A percentile compares a stretch with the other conserved stretches of the same genome.
phyloP scores from a whole-genome alignment of 2,329 filamentous ascomycete genomes.

The Colletotrichum filicis region DNA sequence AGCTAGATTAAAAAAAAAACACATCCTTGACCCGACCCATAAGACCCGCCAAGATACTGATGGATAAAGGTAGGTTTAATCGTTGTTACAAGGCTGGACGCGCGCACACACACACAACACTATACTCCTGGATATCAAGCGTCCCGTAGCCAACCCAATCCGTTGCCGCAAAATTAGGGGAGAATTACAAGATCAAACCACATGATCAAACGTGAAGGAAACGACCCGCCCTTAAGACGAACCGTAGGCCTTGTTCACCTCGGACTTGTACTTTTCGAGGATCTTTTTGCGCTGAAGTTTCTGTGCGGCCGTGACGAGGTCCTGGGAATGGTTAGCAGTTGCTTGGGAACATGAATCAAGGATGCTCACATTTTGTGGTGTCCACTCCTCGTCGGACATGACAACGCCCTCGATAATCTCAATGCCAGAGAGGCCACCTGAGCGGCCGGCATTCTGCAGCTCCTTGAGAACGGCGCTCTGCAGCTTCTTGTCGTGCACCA shows the following conservation, averaged over 20 bases:
- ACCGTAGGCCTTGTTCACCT: constrained; percentile 71
- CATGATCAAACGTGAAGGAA: constrained; percentile 5
- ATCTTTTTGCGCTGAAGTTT: constrained; percentile 79
- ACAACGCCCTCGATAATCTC: constrained; percentile 80
- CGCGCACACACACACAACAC: constrained; percentile 18
- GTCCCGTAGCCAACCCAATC: constrained; percentile 24
- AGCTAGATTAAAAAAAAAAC: not conserved
- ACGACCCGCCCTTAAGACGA: constrained; percentile 35
- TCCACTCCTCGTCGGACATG: constrained; percentile 79
- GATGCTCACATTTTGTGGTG: constrained; percentile 74
- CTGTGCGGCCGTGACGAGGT: constrained; percentile 75
- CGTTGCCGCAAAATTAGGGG: constrained; percentile 9
- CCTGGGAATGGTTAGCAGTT: constrained; percentile 54
- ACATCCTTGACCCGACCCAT: not conserved
- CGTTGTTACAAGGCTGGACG: constrained; percentile 13
- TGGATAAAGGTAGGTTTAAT: not conserved
- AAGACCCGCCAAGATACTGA: not conserved
- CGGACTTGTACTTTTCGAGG: constrained; percentile 67
- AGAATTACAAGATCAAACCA: constrained; percentile 16
- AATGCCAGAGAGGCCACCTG: constrained; percentile 72
- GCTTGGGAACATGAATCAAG: not conserved
- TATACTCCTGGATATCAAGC: constrained; percentile 35
- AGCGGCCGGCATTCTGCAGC: constrained; percentile 69
- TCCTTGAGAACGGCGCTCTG: constrained; percentile 72
- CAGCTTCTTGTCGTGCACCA: constrained; percentile 75